phyloP scores from a whole-genome alignment of 345 rosid genomes.

The thale cress (Arabidopsis thaliana) region TAIR10.1 NC_003070.9:26053001-26053500 shows the following conservation, averaged over 20 bases:
- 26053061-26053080: constrained; percentile 22
- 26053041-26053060: not conserved
- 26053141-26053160: constrained; percentile 48
- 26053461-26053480: not conserved
- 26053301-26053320: constrained; percentile 46
- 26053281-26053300: constrained; percentile 38
- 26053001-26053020: constrained; percentile 17
- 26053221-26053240: not conserved
- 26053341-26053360: not conserved
- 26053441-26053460: not conserved
- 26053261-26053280: constrained; percentile 36
- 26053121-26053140: constrained; percentile 41
- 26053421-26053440: constrained; percentile 23
- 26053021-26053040: not conserved
- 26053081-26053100: constrained; percentile 19
- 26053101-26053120: not conserved
- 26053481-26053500: not conserved
- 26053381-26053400: constrained; percentile 27
- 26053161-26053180: constrained; percentile 46
- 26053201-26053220: constrained; percentile 20
- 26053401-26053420: constrained; percentile 28
- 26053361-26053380: constrained; percentile 25
- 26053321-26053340: constrained; percentile 18
- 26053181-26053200: constrained; percentile 32
- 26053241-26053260: not conserved